phyloP scores from a whole-genome alignment of 257 asterid species.

The Primulina tabacum region DNA sequence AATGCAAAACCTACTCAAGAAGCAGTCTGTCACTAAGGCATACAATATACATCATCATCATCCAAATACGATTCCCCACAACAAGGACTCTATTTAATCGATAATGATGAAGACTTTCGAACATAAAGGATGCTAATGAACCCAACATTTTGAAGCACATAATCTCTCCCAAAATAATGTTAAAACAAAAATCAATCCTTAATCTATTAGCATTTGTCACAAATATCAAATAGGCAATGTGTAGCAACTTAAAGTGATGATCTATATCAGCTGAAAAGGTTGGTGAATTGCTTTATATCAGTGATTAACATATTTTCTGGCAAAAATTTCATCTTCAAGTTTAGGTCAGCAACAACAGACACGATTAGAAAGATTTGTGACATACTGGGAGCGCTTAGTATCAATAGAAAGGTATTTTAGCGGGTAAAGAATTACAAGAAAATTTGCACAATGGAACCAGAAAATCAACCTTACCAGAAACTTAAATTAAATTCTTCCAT shows the following conservation, averaged over 20 bases:
- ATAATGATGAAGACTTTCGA: neutral
- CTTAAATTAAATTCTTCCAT: neutral
- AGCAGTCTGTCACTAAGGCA: neutral
- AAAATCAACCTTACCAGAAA: neutral
- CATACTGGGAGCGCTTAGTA: neutral
- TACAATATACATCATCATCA: neutral
- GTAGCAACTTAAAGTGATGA: neutral
- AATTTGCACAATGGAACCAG: neutral
- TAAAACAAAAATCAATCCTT: neutral
- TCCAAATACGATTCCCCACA: neutral
- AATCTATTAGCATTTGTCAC: neutral
- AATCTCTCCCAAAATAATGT: neutral
- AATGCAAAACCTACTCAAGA: neutral
- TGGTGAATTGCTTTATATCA: too few relatives aligned
- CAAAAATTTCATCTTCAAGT: neutral
- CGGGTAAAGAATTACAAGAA: too few relatives aligned
- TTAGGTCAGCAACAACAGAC: neutral
- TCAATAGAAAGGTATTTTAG: neutral
- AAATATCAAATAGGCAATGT: neutral
- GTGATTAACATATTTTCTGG: too few relatives aligned
- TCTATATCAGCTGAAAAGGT: neutral
- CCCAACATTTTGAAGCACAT: neutral
- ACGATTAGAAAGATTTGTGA: neutral
- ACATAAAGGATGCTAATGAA: neutral
- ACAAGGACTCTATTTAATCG: neutral